These are phyloP conservation scores for Torrubiellomyces zombiae DNA, from an alignment of 2,329 filamentous ascomycete genomes.

Conservation along the genomic window DNA sequence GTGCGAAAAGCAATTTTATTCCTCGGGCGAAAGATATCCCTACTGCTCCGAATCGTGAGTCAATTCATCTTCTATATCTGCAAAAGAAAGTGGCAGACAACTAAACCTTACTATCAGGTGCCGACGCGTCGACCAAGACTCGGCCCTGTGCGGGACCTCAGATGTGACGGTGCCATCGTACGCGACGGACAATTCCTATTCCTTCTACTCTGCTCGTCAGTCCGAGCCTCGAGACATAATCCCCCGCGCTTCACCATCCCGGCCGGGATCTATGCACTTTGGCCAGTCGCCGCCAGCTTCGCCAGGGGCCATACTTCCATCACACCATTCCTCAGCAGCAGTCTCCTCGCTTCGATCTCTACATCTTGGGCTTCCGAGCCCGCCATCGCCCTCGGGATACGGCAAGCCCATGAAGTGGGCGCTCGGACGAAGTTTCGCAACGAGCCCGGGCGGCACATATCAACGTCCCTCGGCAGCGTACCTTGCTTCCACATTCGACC, in stretches of 20 bases:
- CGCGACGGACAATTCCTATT: too few species aligned
- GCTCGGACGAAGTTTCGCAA: slow-evolving; percentile 31
- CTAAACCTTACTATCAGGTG: too few species aligned
- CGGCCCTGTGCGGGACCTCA: too few species aligned
- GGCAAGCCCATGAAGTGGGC: slow-evolving; percentile 33
- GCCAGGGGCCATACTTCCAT: slow-evolving; percentile 17
- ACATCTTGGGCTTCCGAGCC: slow-evolving; percentile 35
- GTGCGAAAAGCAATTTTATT: slow-evolving; percentile 49
- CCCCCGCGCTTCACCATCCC: slow-evolving; percentile 45
- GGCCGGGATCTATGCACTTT: slow-evolving; percentile 37
- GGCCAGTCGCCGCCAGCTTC: slow-evolving; percentile 34
- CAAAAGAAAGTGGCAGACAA: slow-evolving; percentile 7
- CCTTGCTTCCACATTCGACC: slow-evolving; percentile 37
- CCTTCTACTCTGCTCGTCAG: slow-evolving; percentile 27
- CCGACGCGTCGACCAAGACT: slow-evolving; percentile 33
- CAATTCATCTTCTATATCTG: slow-evolving; percentile 1
- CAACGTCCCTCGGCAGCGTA: slow-evolving; percentile 19
- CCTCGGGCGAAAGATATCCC: slow-evolving; percentile 36
- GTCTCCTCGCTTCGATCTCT: slow-evolving; percentile 39
- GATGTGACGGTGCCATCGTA: too few species aligned
- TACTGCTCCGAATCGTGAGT: slow-evolving; percentile 50
- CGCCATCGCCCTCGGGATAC: slow-evolving; percentile 32
- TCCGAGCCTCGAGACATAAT: slow-evolving; percentile 45
- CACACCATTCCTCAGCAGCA: slow-evolving; percentile 29
- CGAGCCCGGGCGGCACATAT: slow-evolving; percentile 37